Percentiles rank a stretch among this genome's conserved stretches.
phyloP scores from a whole-genome alignment of 176 grass and related monocot species.

The Zizania latifolia region DNA sequence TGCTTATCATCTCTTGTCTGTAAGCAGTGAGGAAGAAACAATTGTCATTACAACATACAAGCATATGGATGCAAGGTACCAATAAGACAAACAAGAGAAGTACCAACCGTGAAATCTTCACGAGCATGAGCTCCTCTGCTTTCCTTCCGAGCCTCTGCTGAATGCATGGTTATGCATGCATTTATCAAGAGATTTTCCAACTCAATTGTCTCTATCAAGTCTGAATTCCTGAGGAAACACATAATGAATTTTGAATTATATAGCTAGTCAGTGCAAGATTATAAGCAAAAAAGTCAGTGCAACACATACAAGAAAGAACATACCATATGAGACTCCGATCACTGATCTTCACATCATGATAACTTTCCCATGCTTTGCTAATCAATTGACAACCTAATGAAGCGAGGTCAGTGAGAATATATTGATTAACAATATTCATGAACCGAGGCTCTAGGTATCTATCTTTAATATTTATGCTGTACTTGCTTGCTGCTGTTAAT shows the following conservation, averaged over 20 bases:
- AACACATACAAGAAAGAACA: conserved; percentile 4
- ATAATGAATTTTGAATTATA: too few species aligned
- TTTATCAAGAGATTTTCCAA: conserved; percentile 91
- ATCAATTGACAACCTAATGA: conserved; percentile 64
- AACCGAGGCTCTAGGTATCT: not conserved
- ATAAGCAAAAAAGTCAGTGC: not conserved
- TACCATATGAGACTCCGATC: conserved; percentile 90
- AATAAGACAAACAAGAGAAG: not conserved
- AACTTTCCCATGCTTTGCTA: conserved; percentile 65
- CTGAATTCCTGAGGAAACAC: conserved; percentile 66
- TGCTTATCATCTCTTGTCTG: conserved; percentile 85
- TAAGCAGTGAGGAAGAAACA: conserved; percentile 13
- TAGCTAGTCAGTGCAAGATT: conserved; percentile 23
- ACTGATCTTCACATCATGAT: conserved; percentile 53
- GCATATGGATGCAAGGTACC: not conserved
- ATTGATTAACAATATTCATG: not conserved
- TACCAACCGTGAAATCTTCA: conserved; percentile 74
- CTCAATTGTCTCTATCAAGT: conserved; percentile 81
- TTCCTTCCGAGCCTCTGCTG: conserved; percentile 85
- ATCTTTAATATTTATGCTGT: not conserved
- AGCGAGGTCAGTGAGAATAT: conserved; percentile 12
- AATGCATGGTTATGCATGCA: conserved; percentile 85
- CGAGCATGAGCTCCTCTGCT: conserved; percentile 89
- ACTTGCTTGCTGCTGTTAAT: not conserved
- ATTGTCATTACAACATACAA: not conserved